Evolutionary conservation across 2,329 filamentous ascomycete species (phyloP), one percentile per base, ranked within the genome.

Genomic region (Xylaria arbuscula): DNA sequence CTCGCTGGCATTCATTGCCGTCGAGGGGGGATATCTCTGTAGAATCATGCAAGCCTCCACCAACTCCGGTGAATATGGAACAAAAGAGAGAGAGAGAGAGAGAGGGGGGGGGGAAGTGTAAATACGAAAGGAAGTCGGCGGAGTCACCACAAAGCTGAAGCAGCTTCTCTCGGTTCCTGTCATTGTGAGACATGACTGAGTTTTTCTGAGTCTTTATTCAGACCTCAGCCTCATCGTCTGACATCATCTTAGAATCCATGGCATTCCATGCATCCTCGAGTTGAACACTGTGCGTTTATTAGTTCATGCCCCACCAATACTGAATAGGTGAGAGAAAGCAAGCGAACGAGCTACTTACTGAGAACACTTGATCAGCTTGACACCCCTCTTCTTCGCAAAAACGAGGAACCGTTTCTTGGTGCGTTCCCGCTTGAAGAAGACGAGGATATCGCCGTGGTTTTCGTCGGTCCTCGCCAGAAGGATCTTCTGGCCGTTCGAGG

Each of bases 331-430:
- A 17, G 19, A 22, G 19, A 13, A 17, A 4, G 19, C 24, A 17
- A 47, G 47, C n/a, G 19, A n/a, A 50, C 1, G 19, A 24, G 17
- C 32, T 42, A 79, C 84, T 79, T 74, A 88, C 86, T 69, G 68
- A 11, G 78, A 75, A 1, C 76, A 77, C 72, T 82, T 82, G 1
- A 79, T 73, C 55, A 87, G 69, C 50, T 73, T 77, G 7, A 87
- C 74, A 0, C 80, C 80, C 76, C 81, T 83, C 70, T 80, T 80
- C 66, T 79, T 78, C 47, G 83, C 80, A 66, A 88, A 86, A 22
- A 75, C 72, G 55, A 88, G 74, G 70, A 89, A 87, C 2, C 87
- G 80, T 65, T 80, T 79, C 78, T 87, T 85, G 5, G 86, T 88
- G 22, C 84, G 80, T 71, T 83, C 80, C 6, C 86, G 77, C 75